phyloP scores from a whole-genome alignment of 345 rosid species.

The Brassica juncea region DNA sequence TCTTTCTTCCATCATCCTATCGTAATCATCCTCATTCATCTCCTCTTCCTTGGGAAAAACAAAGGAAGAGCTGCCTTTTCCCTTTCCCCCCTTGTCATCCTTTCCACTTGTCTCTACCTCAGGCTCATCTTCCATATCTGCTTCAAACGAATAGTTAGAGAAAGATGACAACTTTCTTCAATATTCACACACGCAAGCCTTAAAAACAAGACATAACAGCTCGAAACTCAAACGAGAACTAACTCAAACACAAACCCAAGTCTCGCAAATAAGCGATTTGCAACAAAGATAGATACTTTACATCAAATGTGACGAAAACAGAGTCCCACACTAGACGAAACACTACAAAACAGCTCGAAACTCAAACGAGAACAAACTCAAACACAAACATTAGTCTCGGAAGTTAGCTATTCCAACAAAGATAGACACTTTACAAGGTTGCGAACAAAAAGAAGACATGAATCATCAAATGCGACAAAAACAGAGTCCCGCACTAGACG shows the following conservation, averaged over 20 bases:
- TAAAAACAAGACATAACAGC: neutral
- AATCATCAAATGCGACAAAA: neutral
- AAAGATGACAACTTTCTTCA: neutral
- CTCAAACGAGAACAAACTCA: neutral
- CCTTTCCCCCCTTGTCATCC: conserved; percentile 45
- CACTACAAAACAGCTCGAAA: neutral
- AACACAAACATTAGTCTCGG: neutral
- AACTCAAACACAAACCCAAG: neutral
- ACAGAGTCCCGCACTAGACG: neutral
- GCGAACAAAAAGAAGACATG: too few relatives aligned
- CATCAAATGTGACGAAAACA: neutral
- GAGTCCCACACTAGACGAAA: neutral
- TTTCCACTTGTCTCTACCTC: conserved; percentile 46
- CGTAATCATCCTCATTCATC: conserved; percentile 72
- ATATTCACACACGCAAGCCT: neutral
- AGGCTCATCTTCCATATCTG: conserved; percentile 58
- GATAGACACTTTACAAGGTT: neutral
- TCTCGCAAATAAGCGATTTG: neutral
- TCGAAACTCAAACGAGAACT: neutral
- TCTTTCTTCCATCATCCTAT: conserved; percentile 83
- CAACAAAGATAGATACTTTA: neutral
- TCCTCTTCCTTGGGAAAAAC: conserved; percentile 82
- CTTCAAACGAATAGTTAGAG: conserved; percentile 14
- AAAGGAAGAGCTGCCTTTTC: conserved; percentile 40
- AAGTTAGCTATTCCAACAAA: neutral